These are phyloP conservation scores for Erythrophleum fordii DNA, from an alignment of 306 rosid species.

Conservation along the genomic window DNA sequence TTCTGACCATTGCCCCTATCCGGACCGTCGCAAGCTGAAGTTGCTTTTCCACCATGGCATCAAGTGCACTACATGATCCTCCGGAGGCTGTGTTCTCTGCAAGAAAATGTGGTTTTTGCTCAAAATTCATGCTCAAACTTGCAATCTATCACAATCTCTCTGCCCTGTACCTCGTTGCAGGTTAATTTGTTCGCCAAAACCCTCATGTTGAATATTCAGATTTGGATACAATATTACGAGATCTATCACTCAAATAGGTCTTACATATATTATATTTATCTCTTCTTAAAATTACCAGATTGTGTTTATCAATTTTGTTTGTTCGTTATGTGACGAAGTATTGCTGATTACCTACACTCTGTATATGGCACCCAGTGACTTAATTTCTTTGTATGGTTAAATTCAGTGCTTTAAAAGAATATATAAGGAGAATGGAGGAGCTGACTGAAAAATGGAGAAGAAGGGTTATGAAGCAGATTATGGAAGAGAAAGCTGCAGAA, in stretches of 20 bases:
- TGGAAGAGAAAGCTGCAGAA: not conserved
- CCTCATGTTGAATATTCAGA: too few relatives aligned
- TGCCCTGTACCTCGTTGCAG: not conserved
- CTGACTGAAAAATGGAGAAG: not conserved
- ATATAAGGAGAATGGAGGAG: not conserved
- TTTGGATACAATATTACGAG: too few relatives aligned
- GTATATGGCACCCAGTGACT: too few relatives aligned
- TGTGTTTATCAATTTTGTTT: too few relatives aligned
- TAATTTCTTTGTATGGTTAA: not conserved
- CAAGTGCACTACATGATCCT: not conserved
- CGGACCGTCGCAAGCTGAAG: not conserved
- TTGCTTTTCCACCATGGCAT: not conserved
- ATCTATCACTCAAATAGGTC: too few relatives aligned
- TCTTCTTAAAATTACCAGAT: too few relatives aligned
- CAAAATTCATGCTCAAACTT: not conserved
- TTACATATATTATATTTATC: too few relatives aligned
- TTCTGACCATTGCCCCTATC: not conserved
- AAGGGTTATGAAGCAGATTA: not conserved
- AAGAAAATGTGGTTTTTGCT: not conserved
- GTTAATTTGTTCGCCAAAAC: not conserved
- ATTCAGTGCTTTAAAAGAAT: not conserved
- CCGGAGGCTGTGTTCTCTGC: not conserved
- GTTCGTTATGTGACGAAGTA: too few relatives aligned
- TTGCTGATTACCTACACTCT: too few relatives aligned
- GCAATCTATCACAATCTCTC: not conserved